Percentiles rank a stretch among this genome's conserved stretches.
These are phyloP conservation scores for Cetradonia linearis DNA, from an alignment of 495 filamentous ascomycete species.

Conservation along the genomic window DNA sequence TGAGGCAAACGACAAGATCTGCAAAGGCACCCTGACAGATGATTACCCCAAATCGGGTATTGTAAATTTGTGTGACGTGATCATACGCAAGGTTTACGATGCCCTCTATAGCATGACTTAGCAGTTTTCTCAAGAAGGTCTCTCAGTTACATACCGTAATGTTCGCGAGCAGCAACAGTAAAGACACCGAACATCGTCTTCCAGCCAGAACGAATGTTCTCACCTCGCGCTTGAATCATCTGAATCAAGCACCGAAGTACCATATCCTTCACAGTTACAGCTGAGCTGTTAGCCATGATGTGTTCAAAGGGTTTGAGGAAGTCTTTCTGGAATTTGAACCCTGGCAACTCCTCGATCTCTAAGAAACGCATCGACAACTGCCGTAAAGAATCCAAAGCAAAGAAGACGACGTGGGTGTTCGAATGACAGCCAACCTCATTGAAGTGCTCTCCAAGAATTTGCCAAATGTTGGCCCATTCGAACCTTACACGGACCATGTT, in stretches of 20 bases:
- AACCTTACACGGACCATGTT: conserved; percentile 98
- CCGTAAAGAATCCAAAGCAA: conserved; percentile 85
- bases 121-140: conserved; percentile 6
- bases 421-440: conserved; percentile 92
- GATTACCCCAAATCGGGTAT: conserved; percentile 89
- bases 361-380: conserved; percentile 97
- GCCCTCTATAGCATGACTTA: conserved; percentile 49
- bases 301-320: conserved; percentile 98
- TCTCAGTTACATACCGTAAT: conserved; percentile 46
- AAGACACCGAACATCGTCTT: conserved; percentile 99
- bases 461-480: conserved; percentile 97
- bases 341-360: conserved; percentile 93
- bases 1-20: conserved; percentile 89
- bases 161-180: conserved; percentile 86
- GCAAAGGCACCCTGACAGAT: conserved; percentile 95
- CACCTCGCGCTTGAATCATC: conserved; percentile 93
- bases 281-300: conserved; percentile 83
- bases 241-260: conserved; percentile 92
- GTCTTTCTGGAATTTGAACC: conserved; percentile 99
- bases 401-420: conserved; percentile 93
- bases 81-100: conserved; percentile 96
- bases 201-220: conserved; percentile 97
- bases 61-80: conserved; percentile 96
- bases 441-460: conserved; percentile 91
- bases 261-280: conserved; percentile 94